Evolutionary conservation across 2,329 filamentous ascomycete species (phyloP).

Genomic region (Paraphaeosphaeria sporulosa): DNA sequence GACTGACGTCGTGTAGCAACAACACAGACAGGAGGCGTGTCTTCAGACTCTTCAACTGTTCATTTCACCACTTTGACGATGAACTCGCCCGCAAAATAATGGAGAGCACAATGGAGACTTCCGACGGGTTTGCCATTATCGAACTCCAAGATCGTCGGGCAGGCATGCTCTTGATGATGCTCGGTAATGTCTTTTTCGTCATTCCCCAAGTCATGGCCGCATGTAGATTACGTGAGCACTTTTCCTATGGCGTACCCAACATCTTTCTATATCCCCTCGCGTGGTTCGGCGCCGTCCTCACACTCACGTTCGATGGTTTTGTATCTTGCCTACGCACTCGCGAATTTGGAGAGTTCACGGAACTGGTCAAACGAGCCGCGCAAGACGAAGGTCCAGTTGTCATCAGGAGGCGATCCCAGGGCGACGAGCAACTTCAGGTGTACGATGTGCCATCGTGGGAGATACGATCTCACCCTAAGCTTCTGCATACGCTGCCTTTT

Average conservation of each 20-base stretch:
- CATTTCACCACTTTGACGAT: slow-evolving; percentile 81
- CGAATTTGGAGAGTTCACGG: slow-evolving; percentile 69
- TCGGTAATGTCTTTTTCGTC: slow-evolving; percentile 50
- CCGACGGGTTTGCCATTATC: slow-evolving; percentile 74
- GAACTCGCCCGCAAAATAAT: slow-evolving; percentile 67
- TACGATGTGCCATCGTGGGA: slow-evolving; percentile 2
- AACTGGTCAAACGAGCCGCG: slow-evolving; percentile 44
- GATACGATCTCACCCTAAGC: slow-evolving; percentile 3
- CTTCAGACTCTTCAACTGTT: slow-evolving; percentile 75
- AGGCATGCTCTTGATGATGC: slow-evolving; percentile 38
- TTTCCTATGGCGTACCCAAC: slow-evolving; percentile 22
- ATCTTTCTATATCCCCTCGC: slow-evolving; percentile 44
- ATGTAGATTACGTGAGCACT: slow-evolving; percentile 44
- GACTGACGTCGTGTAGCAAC: not conserved
- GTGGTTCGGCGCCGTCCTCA: slow-evolving; percentile 69
- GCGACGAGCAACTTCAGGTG: not conserved
- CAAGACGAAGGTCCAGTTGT: not conserved
- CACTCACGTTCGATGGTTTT: slow-evolving; percentile 73
- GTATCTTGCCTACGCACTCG: slow-evolving; percentile 73
- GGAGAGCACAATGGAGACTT: slow-evolving; percentile 68
- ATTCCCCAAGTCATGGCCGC: not conserved
- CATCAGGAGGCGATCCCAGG: not conserved
- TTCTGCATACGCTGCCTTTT: slow-evolving; percentile 8
- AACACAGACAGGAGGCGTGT: slow-evolving; percentile 46
- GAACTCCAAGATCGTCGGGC: slow-evolving; percentile 72